Percentiles rank a stretch among this genome's conserved stretches.
phyloP scores from a whole-genome alignment of 176 grass and related monocot species.

The Zizania latifolia region DNA sequence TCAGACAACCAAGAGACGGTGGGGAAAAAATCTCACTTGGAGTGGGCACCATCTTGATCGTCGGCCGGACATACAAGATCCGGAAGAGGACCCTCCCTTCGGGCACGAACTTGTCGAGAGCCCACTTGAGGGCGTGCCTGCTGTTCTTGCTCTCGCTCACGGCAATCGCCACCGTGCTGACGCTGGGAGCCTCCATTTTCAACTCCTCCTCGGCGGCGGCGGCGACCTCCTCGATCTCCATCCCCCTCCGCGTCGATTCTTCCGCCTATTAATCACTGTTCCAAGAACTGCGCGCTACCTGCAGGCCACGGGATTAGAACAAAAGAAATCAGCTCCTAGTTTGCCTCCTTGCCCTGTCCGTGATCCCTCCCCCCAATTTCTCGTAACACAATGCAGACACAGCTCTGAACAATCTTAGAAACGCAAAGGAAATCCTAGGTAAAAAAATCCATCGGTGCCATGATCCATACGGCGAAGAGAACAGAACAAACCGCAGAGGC shows the following conservation, averaged over 20 bases:
- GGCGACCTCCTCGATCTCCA: constrained; percentile 57
- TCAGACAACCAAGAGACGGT: neutral
- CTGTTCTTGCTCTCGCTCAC: constrained; percentile 53
- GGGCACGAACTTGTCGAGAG: constrained; percentile 75
- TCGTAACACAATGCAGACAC: neutral
- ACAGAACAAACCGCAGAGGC: neutral
- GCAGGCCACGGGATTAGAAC: neutral
- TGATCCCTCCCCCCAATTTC: neutral
- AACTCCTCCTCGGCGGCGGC: neutral
- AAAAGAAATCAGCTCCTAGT: neutral
- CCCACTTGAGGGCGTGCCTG: constrained; percentile 78
- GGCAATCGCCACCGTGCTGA: constrained; percentile 53
- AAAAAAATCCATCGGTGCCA: neutral
- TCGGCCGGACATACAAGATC: constrained; percentile 62
- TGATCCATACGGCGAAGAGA: neutral
- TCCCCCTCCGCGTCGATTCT: neutral
- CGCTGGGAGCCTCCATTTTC: constrained; percentile 19
- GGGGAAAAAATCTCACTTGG: constrained; percentile 44
- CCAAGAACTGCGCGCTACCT: neutral
- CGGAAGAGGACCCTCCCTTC: constrained; percentile 59
- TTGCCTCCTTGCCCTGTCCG: neutral
- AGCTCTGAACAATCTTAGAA: neutral
- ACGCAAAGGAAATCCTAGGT: neutral
- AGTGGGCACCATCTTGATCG: constrained; percentile 73
- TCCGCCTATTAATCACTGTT: neutral